Evolutionary conservation across 257 asterid species (phyloP), one percentile per base, ranked within the genome.

Genomic region (Jasminum sambac): DNA sequence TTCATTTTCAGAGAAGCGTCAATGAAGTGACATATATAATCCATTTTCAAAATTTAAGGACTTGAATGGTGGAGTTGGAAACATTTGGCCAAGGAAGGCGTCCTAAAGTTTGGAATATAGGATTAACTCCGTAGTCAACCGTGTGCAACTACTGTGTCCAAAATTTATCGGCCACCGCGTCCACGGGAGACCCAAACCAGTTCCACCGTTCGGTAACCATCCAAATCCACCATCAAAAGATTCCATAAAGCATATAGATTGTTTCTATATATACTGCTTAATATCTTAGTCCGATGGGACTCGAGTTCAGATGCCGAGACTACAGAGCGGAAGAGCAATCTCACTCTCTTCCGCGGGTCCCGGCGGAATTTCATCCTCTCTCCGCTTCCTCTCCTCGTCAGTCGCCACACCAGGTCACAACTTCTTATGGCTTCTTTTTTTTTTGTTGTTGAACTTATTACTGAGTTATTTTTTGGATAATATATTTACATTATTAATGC

Each of bases 301-400:
- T 87, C 19, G 83, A 86, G 62, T 86, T 91, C 78, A 78, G 96
- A 63, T 71, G 62, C 43, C 86, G 93, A 72, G 84, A 87, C 69
- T 89, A 86, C 72, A 66, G 50, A 66, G 84, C 81, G 48, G 89
- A 89, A 75, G 82, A 81, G 52, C 80, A 67, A 41, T 69, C 79
- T 26, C 78, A 79, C 68, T 72, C 84, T 57, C 86, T 87, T 69
- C 79, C 69, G 50, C 85, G 90, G 17, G 25, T 68, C n/a, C 80
- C 72, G 21, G 86, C 85, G 50, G 71, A 64, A 50, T 38, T 77
- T 75, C 93, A 91, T 73, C 98, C 98, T 68, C 94, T 91, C 63
- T 74, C 82, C 44, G 38, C 69, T 75, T 74, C 69, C 39, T 74
- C 84, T 24, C 57, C 69, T 39, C 72, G 84, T 24, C 55, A 73